Percentiles rank a stretch among this genome's conserved stretches.
phyloP scores from a whole-genome alignment of 1,284 basidiomycete genomes.

The Fomitopsis pinicola region DNA sequence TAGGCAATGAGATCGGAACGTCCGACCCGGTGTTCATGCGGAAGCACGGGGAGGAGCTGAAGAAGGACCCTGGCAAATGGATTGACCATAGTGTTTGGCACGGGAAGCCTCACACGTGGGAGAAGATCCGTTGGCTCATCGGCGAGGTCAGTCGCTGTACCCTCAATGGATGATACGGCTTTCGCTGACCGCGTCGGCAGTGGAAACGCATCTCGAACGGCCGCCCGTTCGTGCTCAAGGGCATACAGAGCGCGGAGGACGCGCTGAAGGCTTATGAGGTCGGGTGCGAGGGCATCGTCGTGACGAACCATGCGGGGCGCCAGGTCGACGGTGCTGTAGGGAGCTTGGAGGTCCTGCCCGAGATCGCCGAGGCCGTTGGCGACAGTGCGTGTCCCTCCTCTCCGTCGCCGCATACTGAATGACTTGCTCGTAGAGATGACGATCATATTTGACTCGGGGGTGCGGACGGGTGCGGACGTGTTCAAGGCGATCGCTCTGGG shows the following conservation, averaged over 20 bases:
- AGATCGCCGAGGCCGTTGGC: slow-evolving; percentile 48
- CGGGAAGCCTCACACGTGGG: slow-evolving; percentile 55
- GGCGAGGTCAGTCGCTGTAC: slow-evolving; percentile 28
- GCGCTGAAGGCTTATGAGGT: slow-evolving; percentile 44
- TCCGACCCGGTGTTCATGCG: slow-evolving; percentile 53
- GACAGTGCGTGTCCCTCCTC: slow-evolving; percentile 31
- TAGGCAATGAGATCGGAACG: slow-evolving; percentile 46
- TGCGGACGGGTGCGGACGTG: slow-evolving; percentile 51
- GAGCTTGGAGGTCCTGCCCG: slow-evolving; percentile 49
- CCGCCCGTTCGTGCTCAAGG: slow-evolving; percentile 56
- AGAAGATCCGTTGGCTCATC: slow-evolving; percentile 47
- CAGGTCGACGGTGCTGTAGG: slow-evolving; percentile 59
- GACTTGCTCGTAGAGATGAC: slow-evolving; percentile 38
- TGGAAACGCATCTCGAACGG: slow-evolving; percentile 52
- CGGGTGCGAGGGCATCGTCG: slow-evolving; percentile 57
- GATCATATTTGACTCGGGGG: slow-evolving; percentile 58
- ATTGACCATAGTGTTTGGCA: slow-evolving; percentile 54
- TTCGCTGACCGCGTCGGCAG: slow-evolving; percentile 19
- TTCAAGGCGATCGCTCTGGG: slow-evolving; percentile 55
- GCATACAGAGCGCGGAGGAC: slow-evolving; percentile 48
- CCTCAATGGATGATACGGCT: too few species aligned
- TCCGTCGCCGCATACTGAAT: not conserved
- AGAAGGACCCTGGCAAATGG: slow-evolving; percentile 46
- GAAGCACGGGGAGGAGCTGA: slow-evolving; percentile 42
- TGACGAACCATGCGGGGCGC: slow-evolving; percentile 57